Conservation (phyloP, 257 asterid genomes). For the Orobanche coerulescens region DNA sequence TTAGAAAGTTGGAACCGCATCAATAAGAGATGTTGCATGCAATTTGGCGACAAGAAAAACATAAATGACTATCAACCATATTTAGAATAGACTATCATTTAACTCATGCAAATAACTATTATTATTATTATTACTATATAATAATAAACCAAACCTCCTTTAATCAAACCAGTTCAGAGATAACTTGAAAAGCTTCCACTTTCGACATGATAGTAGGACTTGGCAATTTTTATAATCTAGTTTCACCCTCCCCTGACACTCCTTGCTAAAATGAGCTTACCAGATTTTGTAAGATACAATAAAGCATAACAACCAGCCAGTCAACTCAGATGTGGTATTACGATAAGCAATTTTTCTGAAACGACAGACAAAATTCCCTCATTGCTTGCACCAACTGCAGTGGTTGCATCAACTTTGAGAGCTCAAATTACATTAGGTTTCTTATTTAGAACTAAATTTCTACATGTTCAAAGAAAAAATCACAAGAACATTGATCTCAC, state of each 20-base stretch:
- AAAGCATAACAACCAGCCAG: not conserved
- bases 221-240: too few relatives aligned
- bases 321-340: not conserved
- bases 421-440: not conserved
- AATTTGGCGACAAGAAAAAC: too few relatives aligned
- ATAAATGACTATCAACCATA: too few relatives aligned
- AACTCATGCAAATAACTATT: too few relatives aligned
- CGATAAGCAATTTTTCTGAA: not conserved
- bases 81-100: too few relatives aligned
- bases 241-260: not conserved
- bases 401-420: not conserved
- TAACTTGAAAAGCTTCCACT: too few relatives aligned
- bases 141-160: not conserved
- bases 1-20: not conserved
- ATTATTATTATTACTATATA: too few relatives aligned
- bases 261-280: slow-evolving; percentile 1
- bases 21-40: not conserved
- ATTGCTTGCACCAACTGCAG: not conserved
- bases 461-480: too few relatives aligned
- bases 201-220: too few relatives aligned
- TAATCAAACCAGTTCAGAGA: not conserved
- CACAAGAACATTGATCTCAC: too few relatives aligned
- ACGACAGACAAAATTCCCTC: not conserved
- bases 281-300: too few relatives aligned
- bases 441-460: not conserved